Evolutionary conservation across 2,329 filamentous ascomycete genomes (phyloP).

Genomic region (Aspergillus sp.): DNA sequence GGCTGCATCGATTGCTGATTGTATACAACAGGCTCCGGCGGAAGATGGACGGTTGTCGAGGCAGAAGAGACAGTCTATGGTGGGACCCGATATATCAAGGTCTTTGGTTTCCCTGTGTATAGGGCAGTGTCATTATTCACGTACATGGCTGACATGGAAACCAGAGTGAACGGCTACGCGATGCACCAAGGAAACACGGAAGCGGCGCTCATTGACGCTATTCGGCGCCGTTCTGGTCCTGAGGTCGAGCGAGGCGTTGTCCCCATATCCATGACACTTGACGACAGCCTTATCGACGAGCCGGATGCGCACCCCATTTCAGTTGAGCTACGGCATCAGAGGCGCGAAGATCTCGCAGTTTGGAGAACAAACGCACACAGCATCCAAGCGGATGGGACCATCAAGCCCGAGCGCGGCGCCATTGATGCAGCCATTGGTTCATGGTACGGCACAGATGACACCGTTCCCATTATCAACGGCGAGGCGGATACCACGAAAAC

Average conservation of each 20-base stretch:
- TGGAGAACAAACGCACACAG: neutral
- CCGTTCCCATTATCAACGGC: neutral
- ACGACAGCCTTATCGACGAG: neutral
- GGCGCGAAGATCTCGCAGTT: neutral
- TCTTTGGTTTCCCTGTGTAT: neutral
- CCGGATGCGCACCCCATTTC: neutral
- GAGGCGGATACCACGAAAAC: neutral
- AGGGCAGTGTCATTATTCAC: neutral
- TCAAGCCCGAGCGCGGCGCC: neutral
- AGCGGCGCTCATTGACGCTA: neutral
- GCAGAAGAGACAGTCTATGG: neutral
- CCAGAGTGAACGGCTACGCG: neutral
- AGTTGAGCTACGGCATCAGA: constrained; percentile 1
- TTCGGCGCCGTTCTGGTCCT: neutral
- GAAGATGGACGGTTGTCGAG: neutral
- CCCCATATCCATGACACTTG: constrained; percentile 2
- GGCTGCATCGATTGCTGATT: neutral
- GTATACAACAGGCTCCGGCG: neutral
- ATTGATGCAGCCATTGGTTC: neutral
- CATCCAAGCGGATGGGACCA: neutral
- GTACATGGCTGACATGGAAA: neutral
- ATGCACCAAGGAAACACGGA: neutral
- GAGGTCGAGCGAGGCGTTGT: neutral
- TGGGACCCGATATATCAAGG: neutral
- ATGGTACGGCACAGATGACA: neutral